These are phyloP conservation scores for Amanita phalloides DNA, from an alignment of 768 basidiomycete species.

Conservation along the genomic window DNA sequence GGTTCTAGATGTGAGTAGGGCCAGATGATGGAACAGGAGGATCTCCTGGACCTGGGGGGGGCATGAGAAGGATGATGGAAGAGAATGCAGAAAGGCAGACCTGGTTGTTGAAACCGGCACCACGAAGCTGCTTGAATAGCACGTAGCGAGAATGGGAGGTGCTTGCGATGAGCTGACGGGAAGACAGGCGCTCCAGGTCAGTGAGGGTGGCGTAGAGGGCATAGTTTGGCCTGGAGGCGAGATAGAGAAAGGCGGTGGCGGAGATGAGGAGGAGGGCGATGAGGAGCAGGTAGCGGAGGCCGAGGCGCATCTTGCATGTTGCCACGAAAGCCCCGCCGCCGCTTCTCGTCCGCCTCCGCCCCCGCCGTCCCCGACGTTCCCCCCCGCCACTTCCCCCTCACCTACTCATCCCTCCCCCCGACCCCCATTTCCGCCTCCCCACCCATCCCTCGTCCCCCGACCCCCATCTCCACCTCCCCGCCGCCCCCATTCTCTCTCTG, in stretches of 20 bases:
- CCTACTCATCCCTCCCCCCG: conserved; percentile 63
- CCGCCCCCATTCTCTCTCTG: conserved; percentile 68
- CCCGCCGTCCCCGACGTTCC: conserved; percentile 10
- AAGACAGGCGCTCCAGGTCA: conserved; percentile 18
- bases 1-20: conserved; percentile 24
- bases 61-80: not conserved
- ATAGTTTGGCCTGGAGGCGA: conserved; percentile 25
- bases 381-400: conserved; percentile 25
- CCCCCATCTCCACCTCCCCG: conserved; percentile 17
- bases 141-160: conserved; percentile 25
- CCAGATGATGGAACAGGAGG: conserved; percentile 33
- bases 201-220: conserved; percentile 23
- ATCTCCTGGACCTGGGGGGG: conserved; percentile 31
- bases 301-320: not conserved
- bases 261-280: conserved; percentile 10
- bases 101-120: conserved; percentile 41
- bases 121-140: conserved; percentile 32
- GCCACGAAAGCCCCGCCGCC: conserved; percentile 20
- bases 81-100: conserved; percentile 11
- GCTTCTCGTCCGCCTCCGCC: conserved; percentile 20
- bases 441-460: conserved; percentile 21
- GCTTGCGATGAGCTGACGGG: conserved; percentile 17
- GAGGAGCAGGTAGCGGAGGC: conserved; percentile 7
- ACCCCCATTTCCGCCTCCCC: conserved; percentile 52
- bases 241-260: conserved; percentile 21